A percentile compares a stretch with the other conserved stretches of the same genome.
Conservation (phyloP, 2,329 filamentous ascomycete genomes). For the Huntiella abstrusa region DNA sequence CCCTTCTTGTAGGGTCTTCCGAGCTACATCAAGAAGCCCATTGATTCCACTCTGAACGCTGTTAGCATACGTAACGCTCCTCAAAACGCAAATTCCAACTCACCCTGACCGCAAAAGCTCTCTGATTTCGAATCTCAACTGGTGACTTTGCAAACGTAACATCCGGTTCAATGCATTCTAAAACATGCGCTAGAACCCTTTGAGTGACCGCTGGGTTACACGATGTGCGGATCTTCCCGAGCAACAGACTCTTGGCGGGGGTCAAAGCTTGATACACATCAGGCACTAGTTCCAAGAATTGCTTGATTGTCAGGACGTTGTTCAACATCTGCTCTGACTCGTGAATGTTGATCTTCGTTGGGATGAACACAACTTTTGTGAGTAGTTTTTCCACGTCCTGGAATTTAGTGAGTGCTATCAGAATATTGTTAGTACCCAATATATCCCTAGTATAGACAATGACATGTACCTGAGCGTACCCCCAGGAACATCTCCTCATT, state of each 20-base stretch:
- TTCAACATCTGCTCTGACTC: slow-evolving; percentile 69
- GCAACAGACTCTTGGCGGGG: slow-evolving; percentile 42
- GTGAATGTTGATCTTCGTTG: slow-evolving; percentile 43
- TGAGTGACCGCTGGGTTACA: slow-evolving; percentile 46
- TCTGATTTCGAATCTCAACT: slow-evolving; percentile 72
- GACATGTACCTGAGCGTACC: slow-evolving; percentile 41
- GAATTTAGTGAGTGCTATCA: slow-evolving; percentile 26
- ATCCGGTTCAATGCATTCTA: slow-evolving; percentile 58
- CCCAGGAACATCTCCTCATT: slow-evolving; percentile 75
- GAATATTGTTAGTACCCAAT: background rate
- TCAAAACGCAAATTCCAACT: background rate
- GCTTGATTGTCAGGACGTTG: slow-evolving; percentile 70
- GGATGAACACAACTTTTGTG: slow-evolving; percentile 56
- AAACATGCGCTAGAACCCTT: slow-evolving; percentile 45
- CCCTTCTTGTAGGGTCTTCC: slow-evolving; percentile 77
- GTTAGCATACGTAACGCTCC: background rate
- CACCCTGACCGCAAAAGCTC: slow-evolving; percentile 74
- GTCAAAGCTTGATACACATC: slow-evolving; percentile 49
- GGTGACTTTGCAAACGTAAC: slow-evolving; percentile 60
- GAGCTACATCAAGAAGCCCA: slow-evolving; percentile 70
- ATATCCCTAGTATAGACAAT: too few species aligned
- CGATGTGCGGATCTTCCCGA: slow-evolving; percentile 48
- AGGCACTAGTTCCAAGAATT: slow-evolving; percentile 51
- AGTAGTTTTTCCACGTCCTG: slow-evolving; percentile 52
- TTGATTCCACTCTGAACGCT: slow-evolving; percentile 49